These are phyloP conservation scores for Gonium pectorale DNA, from an alignment of 139 green algal genomes.

Conservation along the genomic window DNA sequence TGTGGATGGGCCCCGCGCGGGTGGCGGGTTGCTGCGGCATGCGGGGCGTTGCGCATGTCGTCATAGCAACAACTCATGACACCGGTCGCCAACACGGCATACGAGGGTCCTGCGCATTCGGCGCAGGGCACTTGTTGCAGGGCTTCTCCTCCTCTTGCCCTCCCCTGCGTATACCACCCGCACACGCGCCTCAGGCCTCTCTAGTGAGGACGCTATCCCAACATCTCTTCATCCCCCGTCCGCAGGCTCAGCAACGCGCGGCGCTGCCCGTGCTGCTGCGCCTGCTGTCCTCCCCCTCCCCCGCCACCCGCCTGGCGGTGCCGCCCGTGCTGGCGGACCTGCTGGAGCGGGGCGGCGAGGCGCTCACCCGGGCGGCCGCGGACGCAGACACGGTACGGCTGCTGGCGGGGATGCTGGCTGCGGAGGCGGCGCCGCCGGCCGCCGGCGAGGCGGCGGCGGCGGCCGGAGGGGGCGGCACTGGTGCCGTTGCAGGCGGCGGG, in stretches of 20 bases:
- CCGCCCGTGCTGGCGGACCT: slow-evolving; percentile 29
- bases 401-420: slow-evolving; percentile 65
- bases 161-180: too few relatives aligned
- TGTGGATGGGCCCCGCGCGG: too few relatives aligned
- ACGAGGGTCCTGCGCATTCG: too few relatives aligned
- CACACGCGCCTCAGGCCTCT: too few relatives aligned
- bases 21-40: too few relatives aligned
- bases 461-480: not conserved
- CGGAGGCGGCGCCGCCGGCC: not conserved
- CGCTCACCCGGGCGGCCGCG: slow-evolving; percentile 70
- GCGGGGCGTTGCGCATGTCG: too few relatives aligned
- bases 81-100: too few relatives aligned
- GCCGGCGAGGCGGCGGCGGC: not conserved
- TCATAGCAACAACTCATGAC: too few relatives aligned
- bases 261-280: slow-evolving; percentile 47
- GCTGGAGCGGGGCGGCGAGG: slow-evolving; percentile 53
- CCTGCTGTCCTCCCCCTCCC: slow-evolving; percentile 6
- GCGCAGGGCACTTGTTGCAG: too few relatives aligned
- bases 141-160: too few relatives aligned
- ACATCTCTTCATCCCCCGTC: too few relatives aligned
- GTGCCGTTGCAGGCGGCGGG: not conserved
- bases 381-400: slow-evolving; percentile 70
- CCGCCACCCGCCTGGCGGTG: slow-evolving; percentile 8
- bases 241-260: slow-evolving; percentile 20
- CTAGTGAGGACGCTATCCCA: too few relatives aligned